Conservation (phyloP, 345 rosid genomes). For the Pistacia vera region DNA sequence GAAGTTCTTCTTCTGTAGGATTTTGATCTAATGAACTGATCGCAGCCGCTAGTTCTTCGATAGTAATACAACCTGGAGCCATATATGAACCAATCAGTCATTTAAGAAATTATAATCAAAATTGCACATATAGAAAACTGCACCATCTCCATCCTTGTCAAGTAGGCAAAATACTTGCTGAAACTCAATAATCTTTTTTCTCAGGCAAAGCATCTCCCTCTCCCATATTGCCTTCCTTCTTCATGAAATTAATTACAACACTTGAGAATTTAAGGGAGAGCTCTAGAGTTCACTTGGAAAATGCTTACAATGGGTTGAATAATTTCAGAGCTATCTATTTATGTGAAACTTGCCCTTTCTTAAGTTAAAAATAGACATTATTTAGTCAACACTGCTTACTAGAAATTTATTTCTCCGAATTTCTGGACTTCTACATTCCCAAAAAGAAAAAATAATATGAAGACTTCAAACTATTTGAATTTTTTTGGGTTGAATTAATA, state of each 20-base stretch:
- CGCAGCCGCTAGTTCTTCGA: constrained; percentile 54
- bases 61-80: constrained; percentile 59
- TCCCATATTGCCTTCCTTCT: not conserved
- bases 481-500: too few relatives aligned
- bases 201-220: constrained; percentile 3
- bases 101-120: not conserved
- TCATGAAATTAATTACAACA: too few relatives aligned
- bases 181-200: constrained; percentile 29
- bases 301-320: not conserved
- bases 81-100: not conserved
- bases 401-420: too few relatives aligned
- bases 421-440: not conserved
- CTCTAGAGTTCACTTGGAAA: not conserved
- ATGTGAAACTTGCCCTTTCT: not conserved
- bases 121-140: not conserved
- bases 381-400: not conserved
- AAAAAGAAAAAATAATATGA: too few relatives aligned
- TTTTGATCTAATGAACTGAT: constrained; percentile 52
- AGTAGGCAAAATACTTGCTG: constrained; percentile 66
- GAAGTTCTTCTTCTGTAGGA: constrained; percentile 71
- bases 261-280: not conserved
- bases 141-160: constrained; percentile 89
- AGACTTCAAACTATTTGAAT: not conserved
- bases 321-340: not conserved
- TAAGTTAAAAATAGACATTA: not conserved